phyloP scores from a whole-genome alignment of 148 eudicot species.

The Heliosperma pusillum region DNA sequence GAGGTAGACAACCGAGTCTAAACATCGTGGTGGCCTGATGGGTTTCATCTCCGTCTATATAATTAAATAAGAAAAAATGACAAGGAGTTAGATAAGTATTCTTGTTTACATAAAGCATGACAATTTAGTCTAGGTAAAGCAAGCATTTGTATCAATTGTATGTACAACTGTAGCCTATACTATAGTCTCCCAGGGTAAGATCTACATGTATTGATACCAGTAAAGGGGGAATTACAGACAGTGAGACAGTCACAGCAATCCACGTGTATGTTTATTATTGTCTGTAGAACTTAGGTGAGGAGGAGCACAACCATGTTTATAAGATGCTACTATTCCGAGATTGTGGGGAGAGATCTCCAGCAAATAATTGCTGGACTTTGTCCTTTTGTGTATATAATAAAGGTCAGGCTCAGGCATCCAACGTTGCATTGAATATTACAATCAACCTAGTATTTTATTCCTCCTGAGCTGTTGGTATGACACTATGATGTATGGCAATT shows the following conservation, averaged over 20 bases:
- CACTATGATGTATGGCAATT: constrained; percentile 9
- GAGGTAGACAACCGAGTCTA: constrained; percentile 2
- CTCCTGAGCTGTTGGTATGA: constrained; percentile 3
- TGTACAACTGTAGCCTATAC: neutral
- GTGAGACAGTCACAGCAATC: constrained; percentile 15
- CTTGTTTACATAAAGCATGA: neutral
- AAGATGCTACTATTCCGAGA: constrained; percentile 23
- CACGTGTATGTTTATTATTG: constrained; percentile 24
- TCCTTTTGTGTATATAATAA: constrained; percentile 19
- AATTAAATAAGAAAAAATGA: constrained; percentile 16
- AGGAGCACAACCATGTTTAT: constrained; percentile 13
- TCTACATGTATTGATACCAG: constrained; percentile 29
- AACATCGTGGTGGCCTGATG: constrained; percentile 8
- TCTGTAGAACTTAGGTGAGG: constrained; percentile 21
- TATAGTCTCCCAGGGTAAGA: constrained; percentile 21
- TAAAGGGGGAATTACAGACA: constrained; percentile 28
- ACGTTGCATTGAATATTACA: constrained; percentile 4
- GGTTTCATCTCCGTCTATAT: neutral
- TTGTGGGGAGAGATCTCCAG: constrained; percentile 26
- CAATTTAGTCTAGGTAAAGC: constrained; percentile 9
- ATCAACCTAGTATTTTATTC: constrained; percentile 14
- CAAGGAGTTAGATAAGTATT: constrained; percentile 12
- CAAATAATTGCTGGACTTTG: constrained; percentile 18
- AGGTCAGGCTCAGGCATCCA: constrained; percentile 26
- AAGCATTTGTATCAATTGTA: neutral